These are phyloP conservation scores for Actinidia chinensis DNA, from an alignment of 179 eudicot genomes.

Conservation along the genomic window DNA sequence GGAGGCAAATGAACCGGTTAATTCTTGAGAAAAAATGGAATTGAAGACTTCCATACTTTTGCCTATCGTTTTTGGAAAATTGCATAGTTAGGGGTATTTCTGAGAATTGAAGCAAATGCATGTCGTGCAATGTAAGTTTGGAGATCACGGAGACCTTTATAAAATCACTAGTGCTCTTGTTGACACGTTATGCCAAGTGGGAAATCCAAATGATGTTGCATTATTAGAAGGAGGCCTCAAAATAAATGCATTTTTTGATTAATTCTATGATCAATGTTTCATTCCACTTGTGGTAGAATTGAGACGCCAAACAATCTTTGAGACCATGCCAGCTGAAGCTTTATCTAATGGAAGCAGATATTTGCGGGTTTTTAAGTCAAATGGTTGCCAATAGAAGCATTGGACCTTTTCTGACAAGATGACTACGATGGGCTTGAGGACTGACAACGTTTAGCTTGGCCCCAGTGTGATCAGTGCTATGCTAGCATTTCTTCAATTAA, in stretches of 20 bases:
- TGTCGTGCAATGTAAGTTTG: constrained; percentile 52
- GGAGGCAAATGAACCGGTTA: constrained; percentile 47
- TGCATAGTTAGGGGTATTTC: constrained; percentile 43
- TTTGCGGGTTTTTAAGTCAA: constrained; percentile 71
- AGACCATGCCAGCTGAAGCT: constrained; percentile 50
- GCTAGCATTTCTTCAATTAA: constrained; percentile 62
- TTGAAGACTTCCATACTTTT: constrained; percentile 60
- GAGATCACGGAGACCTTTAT: constrained; percentile 50
- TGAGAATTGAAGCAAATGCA: constrained; percentile 63
- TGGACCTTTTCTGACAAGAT: constrained; percentile 59
- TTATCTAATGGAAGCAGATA: constrained; percentile 93
- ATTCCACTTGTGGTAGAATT: constrained; percentile 66
- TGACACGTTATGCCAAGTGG: constrained; percentile 80
- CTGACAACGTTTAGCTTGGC: constrained; percentile 64
- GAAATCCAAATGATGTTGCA: constrained; percentile 53
- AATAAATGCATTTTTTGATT: constrained; percentile 59
- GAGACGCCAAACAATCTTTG: constrained; percentile 73
- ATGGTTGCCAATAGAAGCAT: constrained; percentile 61
- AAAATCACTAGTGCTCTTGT: constrained; percentile 63
- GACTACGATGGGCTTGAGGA: constrained; percentile 47
- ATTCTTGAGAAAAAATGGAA: constrained; percentile 48
- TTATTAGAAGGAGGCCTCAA: constrained; percentile 59
- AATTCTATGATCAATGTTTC: constrained; percentile 85
- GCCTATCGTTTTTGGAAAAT: constrained; percentile 57
- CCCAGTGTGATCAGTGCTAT: constrained; percentile 83